Evolutionary conservation across 352 stramenopile species (phyloP).

Genomic region (Phytophthora tentaculata): DNA sequence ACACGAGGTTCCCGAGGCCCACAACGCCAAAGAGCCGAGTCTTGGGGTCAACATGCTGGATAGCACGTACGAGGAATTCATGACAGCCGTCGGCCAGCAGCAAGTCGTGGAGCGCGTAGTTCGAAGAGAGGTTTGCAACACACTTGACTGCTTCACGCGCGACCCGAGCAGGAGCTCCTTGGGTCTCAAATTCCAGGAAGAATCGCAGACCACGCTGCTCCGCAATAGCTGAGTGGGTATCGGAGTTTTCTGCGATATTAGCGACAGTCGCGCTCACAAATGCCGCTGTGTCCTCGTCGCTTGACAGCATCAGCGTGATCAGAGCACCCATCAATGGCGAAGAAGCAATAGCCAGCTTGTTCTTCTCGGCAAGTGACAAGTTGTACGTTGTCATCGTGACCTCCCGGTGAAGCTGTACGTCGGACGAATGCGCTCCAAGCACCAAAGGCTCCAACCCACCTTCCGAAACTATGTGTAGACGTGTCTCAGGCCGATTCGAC

Average conservation of each 20-base stretch:
- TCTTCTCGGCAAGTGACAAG: slow-evolving; percentile 93
- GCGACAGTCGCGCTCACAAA: slow-evolving; percentile 88
- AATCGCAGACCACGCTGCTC: slow-evolving; percentile 77
- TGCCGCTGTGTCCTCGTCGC: slow-evolving; percentile 69
- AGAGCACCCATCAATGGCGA: slow-evolving; percentile 84
- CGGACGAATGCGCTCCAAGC: slow-evolving; percentile 75
- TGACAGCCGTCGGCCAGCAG: slow-evolving; percentile 82
- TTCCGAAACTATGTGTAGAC: slow-evolving; percentile 89
- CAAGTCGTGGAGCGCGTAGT: slow-evolving; percentile 90
- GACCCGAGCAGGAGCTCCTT: slow-evolving; percentile 35
- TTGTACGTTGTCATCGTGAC: slow-evolving; percentile 92
- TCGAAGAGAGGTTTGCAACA: slow-evolving; percentile 71
- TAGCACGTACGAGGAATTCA: slow-evolving; percentile 81
- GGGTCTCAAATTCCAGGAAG: slow-evolving; percentile 70
- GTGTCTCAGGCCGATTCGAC: slow-evolving; percentile 80
- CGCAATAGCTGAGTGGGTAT: slow-evolving; percentile 88
- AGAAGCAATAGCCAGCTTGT: slow-evolving; percentile 93
- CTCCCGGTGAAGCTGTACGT: slow-evolving; percentile 86
- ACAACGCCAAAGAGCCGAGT: slow-evolving; percentile 90
- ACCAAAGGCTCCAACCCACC: slow-evolving; percentile 91
- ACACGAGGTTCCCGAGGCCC: slow-evolving; percentile 91
- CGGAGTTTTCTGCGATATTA: slow-evolving; percentile 93
- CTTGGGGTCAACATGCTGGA: slow-evolving; percentile 64
- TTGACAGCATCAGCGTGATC: slow-evolving; percentile 86
- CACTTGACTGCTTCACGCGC: slow-evolving; percentile 76